Evolutionary conservation across 108 stramenopile genomes (phyloP), one percentile per base, ranked within the genome.

Genomic region (Stephanodiscus triporus): DNA sequence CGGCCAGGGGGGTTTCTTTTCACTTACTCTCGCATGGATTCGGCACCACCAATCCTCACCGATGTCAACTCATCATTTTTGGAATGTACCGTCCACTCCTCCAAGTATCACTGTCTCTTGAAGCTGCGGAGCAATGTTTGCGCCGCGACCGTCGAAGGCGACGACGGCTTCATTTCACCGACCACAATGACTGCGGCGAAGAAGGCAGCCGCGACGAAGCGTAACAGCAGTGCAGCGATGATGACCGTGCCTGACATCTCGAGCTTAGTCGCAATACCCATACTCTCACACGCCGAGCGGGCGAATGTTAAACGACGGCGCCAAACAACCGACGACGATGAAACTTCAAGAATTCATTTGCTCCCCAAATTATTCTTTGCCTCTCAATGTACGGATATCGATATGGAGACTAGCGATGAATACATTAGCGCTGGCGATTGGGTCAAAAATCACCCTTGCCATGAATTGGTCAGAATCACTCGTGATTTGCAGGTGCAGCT

Each of bases 51-150:
- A 17, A 71, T 75, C 63, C 73, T 81, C 56, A 81, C 73, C 27
- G 34, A 75, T 37, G 68, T 75, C 29, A 72, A 26, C 48, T 26
- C 45, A 22, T 29, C 50, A 59, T 64, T 72, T 29, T 70, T 81
- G 22, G 80, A 81, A 54, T 75, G 80, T 42, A 75, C 70, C 40
- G 54, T 67, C 9, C 74, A 71, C 56, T 75, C 64, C 42, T 38
- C 50, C 30, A 65, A 62, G 23, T 72, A 81, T 47, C 80, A 65
- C 22, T 81, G 80, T 19, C 50, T 81, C 30, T 23, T 81, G 29
- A 51, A 57, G 30, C 38, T 81, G 49, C 49, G 72, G 26, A 81
- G 70, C 24, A 27, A 32, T 26, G 17, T 38, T 19, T 36, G 19
- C 43, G 27, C 36, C 24, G 65, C n/a, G 8, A 53, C 17, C 14